Evolutionary conservation across 1,284 basidiomycete genomes (phyloP), one percentile per base, ranked within the genome.

Genomic region (Trichosporon asahii): DNA sequence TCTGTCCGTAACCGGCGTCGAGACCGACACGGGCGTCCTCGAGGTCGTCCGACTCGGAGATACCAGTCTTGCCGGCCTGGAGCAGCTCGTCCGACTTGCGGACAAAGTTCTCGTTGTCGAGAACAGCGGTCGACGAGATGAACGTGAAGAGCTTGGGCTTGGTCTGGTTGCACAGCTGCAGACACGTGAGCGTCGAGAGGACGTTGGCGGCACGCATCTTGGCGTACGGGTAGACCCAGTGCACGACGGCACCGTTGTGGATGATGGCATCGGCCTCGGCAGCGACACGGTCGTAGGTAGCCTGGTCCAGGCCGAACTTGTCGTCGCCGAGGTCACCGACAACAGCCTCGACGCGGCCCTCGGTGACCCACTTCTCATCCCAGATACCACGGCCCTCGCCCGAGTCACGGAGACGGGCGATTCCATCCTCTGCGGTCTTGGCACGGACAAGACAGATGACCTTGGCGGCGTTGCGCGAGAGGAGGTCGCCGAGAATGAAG

Each of bases 141-240:
- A 99, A 98, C 1, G 94, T 90, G 74, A 98, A 84, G 5, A 87
- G 83, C 85, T 99, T 99, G 53, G 91, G 88, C 80, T 90, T 92
- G 25, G 86, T 86, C 2, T 89, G 78, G 3, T 85, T 88, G 14
- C 93, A 93, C 33, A 99, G 88, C 65, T 92, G 88, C 67, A 98
- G 87, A 1, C 90, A 89, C 1, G 91, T 91, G 68, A 98, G 79
- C 1, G 97, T 99, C 0, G 92, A 91, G 3, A 95, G 80, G 14
- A 99, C 97, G 80, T 99, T 99, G 31, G 95, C 89, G 0, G 91
- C 87, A 18, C 95, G 91, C 44, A 99, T 87, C 83, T 91, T 94
- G 80, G 94, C 91, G 84, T 99, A 99, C 0, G 95, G 94, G 83
- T 98, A 99, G 2, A 99, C 94, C 97, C 97, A 99, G 81, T 99